Conservation (phyloP, 1,284 basidiomycete genomes). For the Inonotus obliquus region DNA sequence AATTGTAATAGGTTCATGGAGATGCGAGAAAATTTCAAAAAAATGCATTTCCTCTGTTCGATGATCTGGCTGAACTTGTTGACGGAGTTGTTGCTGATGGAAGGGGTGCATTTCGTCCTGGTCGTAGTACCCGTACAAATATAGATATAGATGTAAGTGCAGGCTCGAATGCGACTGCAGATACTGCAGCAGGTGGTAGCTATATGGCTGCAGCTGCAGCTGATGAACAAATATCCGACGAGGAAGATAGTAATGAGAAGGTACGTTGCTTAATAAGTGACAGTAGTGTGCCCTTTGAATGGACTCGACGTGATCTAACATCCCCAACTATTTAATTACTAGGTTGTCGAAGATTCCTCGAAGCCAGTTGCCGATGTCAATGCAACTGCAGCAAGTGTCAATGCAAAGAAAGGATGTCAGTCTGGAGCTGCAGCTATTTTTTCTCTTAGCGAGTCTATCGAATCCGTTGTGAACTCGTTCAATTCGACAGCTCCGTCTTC, state of each 20-base stretch:
- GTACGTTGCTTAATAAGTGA: no score
- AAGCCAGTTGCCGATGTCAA: no score
- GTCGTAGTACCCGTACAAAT: slow-evolving; percentile 5
- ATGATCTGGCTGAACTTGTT: slow-evolving; percentile 25
- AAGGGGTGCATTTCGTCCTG: slow-evolving; percentile 22
- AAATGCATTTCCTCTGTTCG: slow-evolving; percentile 28
- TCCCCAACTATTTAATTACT: no score
- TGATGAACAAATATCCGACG: no score
- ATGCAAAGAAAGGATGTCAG: not conserved
- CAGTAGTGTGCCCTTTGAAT: no score
- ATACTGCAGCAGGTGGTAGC: no score
- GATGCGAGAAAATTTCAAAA: slow-evolving; percentile 24
- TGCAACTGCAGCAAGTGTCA: not conserved
- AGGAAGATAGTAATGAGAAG: no score
- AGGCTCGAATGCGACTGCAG: no score
- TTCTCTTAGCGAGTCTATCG: not conserved
- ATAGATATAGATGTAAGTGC: not conserved
- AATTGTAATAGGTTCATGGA: slow-evolving; percentile 22
- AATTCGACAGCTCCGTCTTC: not conserved
- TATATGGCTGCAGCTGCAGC: no score
- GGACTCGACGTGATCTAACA: no score
- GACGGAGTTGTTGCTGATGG: slow-evolving; percentile 29
- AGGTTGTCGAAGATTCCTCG: no score
- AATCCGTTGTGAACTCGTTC: slow-evolving; percentile 1
- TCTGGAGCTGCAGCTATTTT: not conserved